Base-by-base conservation (phyloP, 176 grass and related monocot genomes). In the Musa schizocarpa region DNA sequence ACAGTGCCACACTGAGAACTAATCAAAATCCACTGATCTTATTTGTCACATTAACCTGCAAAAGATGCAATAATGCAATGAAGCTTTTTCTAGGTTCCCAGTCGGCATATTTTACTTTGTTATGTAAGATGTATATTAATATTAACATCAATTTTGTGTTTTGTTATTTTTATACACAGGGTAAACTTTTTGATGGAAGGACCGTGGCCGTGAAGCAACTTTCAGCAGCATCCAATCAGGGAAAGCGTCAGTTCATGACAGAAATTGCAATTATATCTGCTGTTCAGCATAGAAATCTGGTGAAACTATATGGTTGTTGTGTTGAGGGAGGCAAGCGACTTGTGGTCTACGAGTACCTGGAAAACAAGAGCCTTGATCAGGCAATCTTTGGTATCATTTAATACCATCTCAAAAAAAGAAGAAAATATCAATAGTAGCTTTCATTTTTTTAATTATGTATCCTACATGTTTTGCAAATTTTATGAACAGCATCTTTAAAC, bases 241-340 rank as follows among this genome's bases (percentile, higher is more conserved):
- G 93, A 13, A 96, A 90, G 62, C 79, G 20, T 9, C 75, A 92
- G 89, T 96, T 96, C 63, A 64, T 85, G 49, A 82, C 89, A 49
- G 93, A 96, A 84, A 92, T 96, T 71, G 87, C 86, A 77, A 92
- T 79, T 11, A 92, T 92, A 78, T 96, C 93, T 52, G 79, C 54
- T 13, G 93, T 92, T 22, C 92, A 88, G 55, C 88, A 96, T 70
- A 77, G 82, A 58, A 96, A 96, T 71, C 84, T 96, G 0, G 88
- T 96, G 22, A 87, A 80, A 27, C 50, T 96, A 53, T 78, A 91
- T 74, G 92, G 92, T 57, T 96, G 92, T 54, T 96, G 88, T 70
- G 81, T 96, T 17, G 83, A 91, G 82, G 80, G 82, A 79, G 90
- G 86, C 9, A 91, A 43, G 3, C 81, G 77, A 23, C 75, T 96